Evolutionary conservation across 169 alveolate genomes (phyloP).

Genomic region (Sarcocystis neurona): DNA sequence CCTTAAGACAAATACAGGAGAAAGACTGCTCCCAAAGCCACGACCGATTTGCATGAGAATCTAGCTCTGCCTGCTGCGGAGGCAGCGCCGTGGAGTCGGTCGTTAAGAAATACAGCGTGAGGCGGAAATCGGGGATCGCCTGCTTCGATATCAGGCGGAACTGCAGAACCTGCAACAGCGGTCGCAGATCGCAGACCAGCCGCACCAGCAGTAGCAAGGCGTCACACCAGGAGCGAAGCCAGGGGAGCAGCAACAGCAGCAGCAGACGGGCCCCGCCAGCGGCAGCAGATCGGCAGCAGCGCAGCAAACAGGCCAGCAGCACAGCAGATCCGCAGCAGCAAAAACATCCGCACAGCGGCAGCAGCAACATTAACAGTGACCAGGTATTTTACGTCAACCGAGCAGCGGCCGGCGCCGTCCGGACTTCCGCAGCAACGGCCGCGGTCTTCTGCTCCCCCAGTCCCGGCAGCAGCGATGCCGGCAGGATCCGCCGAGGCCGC

Average conservation of each 20-base stretch:
- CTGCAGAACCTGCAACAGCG: slow-evolving; percentile 24
- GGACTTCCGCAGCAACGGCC: too few species aligned
- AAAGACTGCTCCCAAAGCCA: slow-evolving; percentile 51
- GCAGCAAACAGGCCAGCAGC: background rate
- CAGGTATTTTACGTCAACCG: background rate
- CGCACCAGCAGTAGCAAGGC: background rate
- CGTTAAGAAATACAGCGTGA: slow-evolving; percentile 32
- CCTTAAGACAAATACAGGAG: slow-evolving; percentile 49
- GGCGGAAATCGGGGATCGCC: slow-evolving; percentile 16
- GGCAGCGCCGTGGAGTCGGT: slow-evolving; percentile 31
- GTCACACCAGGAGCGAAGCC: background rate
- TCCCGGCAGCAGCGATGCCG: too few species aligned
- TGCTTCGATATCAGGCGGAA: slow-evolving; percentile 43
- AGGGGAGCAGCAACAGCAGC: background rate
- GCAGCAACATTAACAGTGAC: background rate
- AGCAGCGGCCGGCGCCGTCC: too few species aligned
- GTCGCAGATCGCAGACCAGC: too few species aligned
- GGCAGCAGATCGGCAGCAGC: background rate
- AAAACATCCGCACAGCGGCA: background rate
- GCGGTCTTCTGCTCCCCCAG: too few species aligned
- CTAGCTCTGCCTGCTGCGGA: background rate
- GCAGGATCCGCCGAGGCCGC: too few species aligned
- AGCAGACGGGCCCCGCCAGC: background rate
- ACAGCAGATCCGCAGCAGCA: background rate
- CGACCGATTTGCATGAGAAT: background rate